Conservation (phyloP, 2,329 filamentous ascomycete species). For the Monilinia laxa region DNA sequence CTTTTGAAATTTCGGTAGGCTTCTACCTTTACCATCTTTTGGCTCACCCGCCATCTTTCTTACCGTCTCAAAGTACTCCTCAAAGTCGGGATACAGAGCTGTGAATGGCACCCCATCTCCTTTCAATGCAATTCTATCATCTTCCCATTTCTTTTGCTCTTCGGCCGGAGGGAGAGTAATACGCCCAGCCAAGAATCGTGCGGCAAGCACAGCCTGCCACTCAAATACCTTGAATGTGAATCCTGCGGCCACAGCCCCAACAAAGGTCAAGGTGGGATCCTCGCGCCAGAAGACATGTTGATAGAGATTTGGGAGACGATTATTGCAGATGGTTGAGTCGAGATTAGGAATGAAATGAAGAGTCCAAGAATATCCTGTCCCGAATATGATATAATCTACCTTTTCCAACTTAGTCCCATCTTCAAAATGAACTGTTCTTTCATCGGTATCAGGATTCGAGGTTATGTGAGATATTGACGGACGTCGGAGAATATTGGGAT, state of each 20-base stretch:
- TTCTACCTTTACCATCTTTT: slow-evolving; percentile 46
- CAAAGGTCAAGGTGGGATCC: slow-evolving; percentile 57
- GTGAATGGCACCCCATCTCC: slow-evolving; percentile 59
- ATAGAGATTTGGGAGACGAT: slow-evolving; percentile 56
- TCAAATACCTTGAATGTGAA: slow-evolving; percentile 69
- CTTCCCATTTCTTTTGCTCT: slow-evolving; percentile 58
- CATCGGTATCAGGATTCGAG: slow-evolving; percentile 31
- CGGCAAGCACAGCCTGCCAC: slow-evolving; percentile 64
- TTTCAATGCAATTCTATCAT: slow-evolving; percentile 50
- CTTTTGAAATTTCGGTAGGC: slow-evolving; percentile 47
- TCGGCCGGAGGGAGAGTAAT: slow-evolving; percentile 49
- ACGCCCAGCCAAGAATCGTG: slow-evolving; percentile 56
- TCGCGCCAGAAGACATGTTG: slow-evolving; percentile 56
- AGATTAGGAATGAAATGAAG: slow-evolving; percentile 59
- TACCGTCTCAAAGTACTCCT: slow-evolving; percentile 62
- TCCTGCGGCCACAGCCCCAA: slow-evolving; percentile 57
- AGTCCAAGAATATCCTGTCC: slow-evolving; percentile 65
- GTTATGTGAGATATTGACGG: slow-evolving; percentile 51
- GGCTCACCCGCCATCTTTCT: slow-evolving; percentile 51
- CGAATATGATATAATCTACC: slow-evolving; percentile 64
- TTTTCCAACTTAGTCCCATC: slow-evolving; percentile 53
- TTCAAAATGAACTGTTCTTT: slow-evolving; percentile 53
- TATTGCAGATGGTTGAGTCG: slow-evolving; percentile 47
- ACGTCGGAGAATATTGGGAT: slow-evolving; percentile 51
- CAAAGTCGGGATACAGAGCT: slow-evolving; percentile 60